Conservation (phyloP, 208 protist species). For the Acanthamoeba healyi region DNA sequence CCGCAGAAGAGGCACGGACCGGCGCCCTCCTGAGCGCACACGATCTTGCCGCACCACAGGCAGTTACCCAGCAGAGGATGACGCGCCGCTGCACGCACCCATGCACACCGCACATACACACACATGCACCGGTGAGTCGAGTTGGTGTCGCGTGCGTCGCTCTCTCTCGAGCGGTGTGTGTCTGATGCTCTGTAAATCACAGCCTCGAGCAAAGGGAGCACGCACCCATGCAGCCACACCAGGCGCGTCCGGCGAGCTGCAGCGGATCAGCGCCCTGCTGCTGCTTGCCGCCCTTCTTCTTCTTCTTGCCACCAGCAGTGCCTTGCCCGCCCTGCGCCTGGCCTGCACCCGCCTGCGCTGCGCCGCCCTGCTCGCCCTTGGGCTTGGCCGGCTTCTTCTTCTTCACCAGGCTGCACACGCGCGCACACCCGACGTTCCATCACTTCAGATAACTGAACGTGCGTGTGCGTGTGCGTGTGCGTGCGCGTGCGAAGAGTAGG, state of each 20-base stretch:
- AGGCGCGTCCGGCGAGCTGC: not conserved
- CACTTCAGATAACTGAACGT: no score
- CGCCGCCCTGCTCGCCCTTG: no score
- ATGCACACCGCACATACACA: no score
- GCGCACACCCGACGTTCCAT: no score
- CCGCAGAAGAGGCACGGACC: conserved; percentile 56
- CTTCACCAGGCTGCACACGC: conserved; percentile 17
- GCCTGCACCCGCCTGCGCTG: no score
- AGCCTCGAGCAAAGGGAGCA: no score
- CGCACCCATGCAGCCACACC: conserved; percentile 48
- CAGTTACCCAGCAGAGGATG: conserved; percentile 54
- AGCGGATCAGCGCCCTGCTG: not conserved
- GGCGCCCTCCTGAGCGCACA: conserved; percentile 24
- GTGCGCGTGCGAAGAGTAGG: no score
- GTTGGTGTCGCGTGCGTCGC: no score
- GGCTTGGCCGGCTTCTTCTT: not conserved
- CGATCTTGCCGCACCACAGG: conserved; percentile 54
- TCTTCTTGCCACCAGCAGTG: not conserved
- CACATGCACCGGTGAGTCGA: no score
- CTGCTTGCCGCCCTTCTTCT: not conserved
- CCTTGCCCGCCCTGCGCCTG: not conserved
- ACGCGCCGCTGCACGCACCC: not conserved
- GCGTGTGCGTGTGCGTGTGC: no score
- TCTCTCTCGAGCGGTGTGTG: no score
- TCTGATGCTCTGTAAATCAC: no score